Base-by-base conservation (phyloP, 306 rosid genomes). In the Vigna unguiculata region DNA sequence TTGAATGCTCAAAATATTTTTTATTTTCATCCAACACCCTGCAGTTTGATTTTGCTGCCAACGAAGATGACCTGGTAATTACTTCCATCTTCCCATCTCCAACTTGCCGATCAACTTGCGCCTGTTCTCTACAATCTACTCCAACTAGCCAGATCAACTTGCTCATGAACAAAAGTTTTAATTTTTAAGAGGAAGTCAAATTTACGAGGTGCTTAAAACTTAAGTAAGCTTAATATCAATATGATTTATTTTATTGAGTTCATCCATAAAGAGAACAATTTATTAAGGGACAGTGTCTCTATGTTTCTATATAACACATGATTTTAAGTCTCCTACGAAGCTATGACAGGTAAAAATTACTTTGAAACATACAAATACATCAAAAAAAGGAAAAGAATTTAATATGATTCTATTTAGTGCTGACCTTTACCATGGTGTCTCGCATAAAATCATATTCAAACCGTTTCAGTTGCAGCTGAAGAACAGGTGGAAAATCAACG, bases 381-480 rank as follows among this genome's bases (percentile, higher is more conserved):
- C 7, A 3, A 1, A 5, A 25, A 58, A 58, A 16, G 1, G 38
- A 13, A 8, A 24, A 25, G 40, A 58, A 25, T 28, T 25, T 3
- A 58, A 13, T 59, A 38, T 14, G 40, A 28, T 28, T 25, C 41
- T 59, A 59, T 28, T 14, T 14, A 59, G 14, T 59, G 15, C 65
- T 59, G 21, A 59, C 65, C 65, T 59, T 59, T 28, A 59, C 65
- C 65, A 59, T 59, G 16, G 65, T 14, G 41, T 59, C 65, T 28
- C 20, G 65, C 41, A 59, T 59, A 28, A 59, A 59, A 59, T 59
- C 65, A 59, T 59, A 59, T 59, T 59, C 65, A 59, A 59, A 59
- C 20, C 65, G 40, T 59, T 59, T 59, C 15, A 59, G 65, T n/a
- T 59, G 65, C 16, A 59, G 41, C 41, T 59, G 65, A 59, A 59